Evolutionary conservation across 768 basidiomycete genomes (phyloP), one percentile per base, ranked within the genome.

Genomic region (Galerina marginata): DNA sequence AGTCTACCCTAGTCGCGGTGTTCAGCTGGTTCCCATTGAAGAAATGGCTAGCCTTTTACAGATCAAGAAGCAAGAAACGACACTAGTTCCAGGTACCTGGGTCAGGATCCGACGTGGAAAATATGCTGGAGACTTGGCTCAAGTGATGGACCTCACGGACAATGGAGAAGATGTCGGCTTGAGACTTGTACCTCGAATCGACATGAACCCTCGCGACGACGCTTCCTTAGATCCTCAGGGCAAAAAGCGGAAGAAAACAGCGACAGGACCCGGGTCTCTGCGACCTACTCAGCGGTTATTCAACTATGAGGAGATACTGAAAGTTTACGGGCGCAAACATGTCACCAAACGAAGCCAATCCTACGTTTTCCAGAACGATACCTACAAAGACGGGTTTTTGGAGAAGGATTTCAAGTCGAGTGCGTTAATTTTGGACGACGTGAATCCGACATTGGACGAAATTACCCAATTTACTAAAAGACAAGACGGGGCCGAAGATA

Each of bases 11-110:
- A 88, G 85, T 67, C 88, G 91, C 52, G 92, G 92, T 14, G 86
- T 94, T 62, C 82, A 83, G 16, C 84, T 97, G 37, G 95, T 98
- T 0, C 95, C 95, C 6, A 95, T 98, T 59, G 92, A 96, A 68
- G 97, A 99, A 79, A 99, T 99, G 96, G 94, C 97, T 15, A 93
- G 92, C 60, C 79, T 99, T 39, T 82, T 99, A 65, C 92, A 93
- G 71, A 97, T 97, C 69, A 98, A 96, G 81, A 96, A 96, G 77
- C 91, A 95, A 71, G 93, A 95, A 63, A 77, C 90, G 47, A 90
- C 91, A 0, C 85, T 98, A 43, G 86, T 85, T 15, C 88, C 89
- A 0, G 95, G 94, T 16, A 92, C 87, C 66, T 99, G 97, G 97
- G 95, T 99, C 7, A 92, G 97, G 51, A 88, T 99, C 71, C 90